Conservation (phyloP, 2,329 filamentous ascomycete genomes). For the Corynespora cassiicola region DNA sequence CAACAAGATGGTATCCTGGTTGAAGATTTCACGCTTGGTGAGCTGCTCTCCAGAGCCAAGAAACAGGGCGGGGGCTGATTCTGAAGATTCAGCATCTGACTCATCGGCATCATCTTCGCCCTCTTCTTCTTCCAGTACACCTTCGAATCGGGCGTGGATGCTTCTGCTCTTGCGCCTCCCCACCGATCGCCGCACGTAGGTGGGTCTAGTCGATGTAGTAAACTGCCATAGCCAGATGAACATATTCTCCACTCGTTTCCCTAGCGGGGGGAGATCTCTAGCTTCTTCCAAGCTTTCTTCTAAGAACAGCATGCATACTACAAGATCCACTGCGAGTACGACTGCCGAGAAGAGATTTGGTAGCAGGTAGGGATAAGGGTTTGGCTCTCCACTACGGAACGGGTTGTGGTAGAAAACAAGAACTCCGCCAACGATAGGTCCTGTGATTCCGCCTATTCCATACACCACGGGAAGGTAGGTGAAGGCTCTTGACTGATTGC, state of each 20-base stretch:
- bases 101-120: constrained; percentile 53
- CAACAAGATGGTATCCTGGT: constrained; percentile 80
- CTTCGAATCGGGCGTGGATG: constrained; percentile 35
- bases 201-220: constrained; percentile 63
- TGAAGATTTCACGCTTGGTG: constrained; percentile 69
- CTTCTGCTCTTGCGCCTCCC: constrained; percentile 27
- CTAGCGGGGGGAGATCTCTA: constrained; percentile 65
- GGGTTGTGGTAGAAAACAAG: constrained; percentile 71
- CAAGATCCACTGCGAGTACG: constrained; percentile 74
- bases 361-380: constrained; percentile 79
- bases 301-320: constrained; percentile 79
- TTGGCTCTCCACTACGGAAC: constrained; percentile 57
- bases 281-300: constrained; percentile 83
- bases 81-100: constrained; percentile 34
- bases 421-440: constrained; percentile 87
- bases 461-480: constrained; percentile 97
- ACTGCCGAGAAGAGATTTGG: constrained; percentile 82
- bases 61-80: constrained; percentile 48
- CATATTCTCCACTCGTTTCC: constrained; percentile 63
- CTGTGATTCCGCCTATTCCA: constrained; percentile 90
- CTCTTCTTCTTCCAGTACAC: constrained; percentile 48
- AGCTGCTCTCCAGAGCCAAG: constrained; percentile 52
- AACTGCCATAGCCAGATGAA: constrained; percentile 77
- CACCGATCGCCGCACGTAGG: constrained; percentile 59
- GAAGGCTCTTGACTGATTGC: constrained; percentile 92